Base-by-base conservation (phyloP, 331 rosid species). In the Acacia pycnantha region DNA sequence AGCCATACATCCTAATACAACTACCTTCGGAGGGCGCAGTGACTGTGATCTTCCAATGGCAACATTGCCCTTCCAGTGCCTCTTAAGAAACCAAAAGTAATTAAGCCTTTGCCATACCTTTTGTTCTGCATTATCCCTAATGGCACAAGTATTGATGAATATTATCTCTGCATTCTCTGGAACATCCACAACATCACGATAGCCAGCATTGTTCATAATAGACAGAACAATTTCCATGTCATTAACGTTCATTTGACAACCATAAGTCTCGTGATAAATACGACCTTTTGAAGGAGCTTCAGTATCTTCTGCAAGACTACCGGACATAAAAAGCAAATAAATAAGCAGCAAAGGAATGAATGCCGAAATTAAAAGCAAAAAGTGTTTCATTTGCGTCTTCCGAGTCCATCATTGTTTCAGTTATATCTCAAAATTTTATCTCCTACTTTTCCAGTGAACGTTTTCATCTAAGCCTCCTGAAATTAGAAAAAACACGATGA, bases 101-200 rank as follows among this genome's bases (percentile, higher is more conserved):
- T 96, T 94, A 84, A 96, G 99, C 87, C 98, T 90, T 84, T 96
- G 98, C 99, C 99, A 94, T 65, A 96, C 99, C 87, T 92, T 94
- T 88, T 92, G 98, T 64, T 96, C 99, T 0, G 99, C 99, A 83
- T 96, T 96, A 53, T 96, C 99, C 88, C 99, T 92, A 69, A 96
- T 96, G 37, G 99, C 98, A 79, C 99, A 96, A 9, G 99, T 96
- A 79, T 96, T 96, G 81, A 96, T 96, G 53, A 96, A 96, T 90
- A 96, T 91, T 37, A 94, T 83, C 83, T 96, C 99, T 3, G 99
- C 98, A 65, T 83, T 92, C 91, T 96, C 99, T 7, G 98, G 98
- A 82, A 72, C 88, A 81, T 89, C 88, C 76, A 89, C 99, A 26
- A 79, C 43, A 88, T 96, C 97, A 19, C 85, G 26, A 59, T 92